Conservation (phyloP, 129 eudicot species). For the Pittosporum tobira region DNA sequence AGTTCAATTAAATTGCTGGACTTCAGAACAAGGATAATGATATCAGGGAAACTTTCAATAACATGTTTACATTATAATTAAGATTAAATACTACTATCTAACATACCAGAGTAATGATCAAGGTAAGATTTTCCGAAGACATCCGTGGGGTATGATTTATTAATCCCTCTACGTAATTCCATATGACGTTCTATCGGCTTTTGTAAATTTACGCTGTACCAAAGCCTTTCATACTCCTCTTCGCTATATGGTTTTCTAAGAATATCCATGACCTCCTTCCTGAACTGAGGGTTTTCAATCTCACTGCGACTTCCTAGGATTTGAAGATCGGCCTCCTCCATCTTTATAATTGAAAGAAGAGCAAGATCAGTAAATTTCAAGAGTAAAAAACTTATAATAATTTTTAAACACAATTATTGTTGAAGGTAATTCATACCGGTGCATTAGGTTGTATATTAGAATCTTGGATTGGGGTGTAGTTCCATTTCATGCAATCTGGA, state of each 20-base stretch:
- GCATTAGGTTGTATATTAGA: neutral
- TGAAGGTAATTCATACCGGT: neutral
- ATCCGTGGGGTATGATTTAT: neutral
- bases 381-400: neutral
- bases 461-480: neutral
- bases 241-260: neutral
- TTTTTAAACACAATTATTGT: neutral
- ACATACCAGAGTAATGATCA: constrained; percentile 9
- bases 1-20: no score
- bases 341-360: neutral
- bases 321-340: constrained; percentile 7
- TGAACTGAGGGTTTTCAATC: constrained; percentile 4
- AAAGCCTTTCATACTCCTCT: neutral
- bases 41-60: no score
- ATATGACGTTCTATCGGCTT: neutral
- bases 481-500: constrained; percentile 6
- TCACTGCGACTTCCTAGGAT: constrained; percentile 1
- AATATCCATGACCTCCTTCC: constrained; percentile 4
- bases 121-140: constrained; percentile 6
- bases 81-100: no score
- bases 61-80: no score
- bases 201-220: neutral
- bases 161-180: constrained; percentile 2
- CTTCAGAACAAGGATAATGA: no score
- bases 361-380: neutral